phyloP scores from a whole-genome alignment of 1,284 basidiomycete genomes.

The Pseudozyma flocculosa region DNA sequence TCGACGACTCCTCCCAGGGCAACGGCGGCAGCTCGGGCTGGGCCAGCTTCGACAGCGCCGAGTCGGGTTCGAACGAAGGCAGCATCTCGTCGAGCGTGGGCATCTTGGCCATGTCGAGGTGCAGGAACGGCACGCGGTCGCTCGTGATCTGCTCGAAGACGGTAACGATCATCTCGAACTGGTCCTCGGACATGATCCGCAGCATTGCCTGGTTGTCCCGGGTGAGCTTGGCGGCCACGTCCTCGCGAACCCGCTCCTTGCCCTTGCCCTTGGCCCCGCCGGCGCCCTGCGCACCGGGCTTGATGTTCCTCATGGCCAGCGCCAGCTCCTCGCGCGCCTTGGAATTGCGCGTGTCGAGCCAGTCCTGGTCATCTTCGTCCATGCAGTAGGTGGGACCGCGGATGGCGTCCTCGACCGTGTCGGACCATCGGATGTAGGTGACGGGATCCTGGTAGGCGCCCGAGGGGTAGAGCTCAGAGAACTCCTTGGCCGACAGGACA shows the following conservation, averaged over 20 bases:
- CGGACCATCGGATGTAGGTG: constrained; percentile 79
- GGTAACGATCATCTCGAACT: constrained; percentile 94
- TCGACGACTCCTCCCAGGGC: constrained; percentile 30
- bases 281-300: constrained; percentile 55
- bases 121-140: constrained; percentile 83
- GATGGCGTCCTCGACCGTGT: constrained; percentile 81
- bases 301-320: constrained; percentile 72
- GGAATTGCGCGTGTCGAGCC: constrained; percentile 89
- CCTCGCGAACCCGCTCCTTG: constrained; percentile 60
- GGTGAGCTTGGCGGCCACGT: constrained; percentile 61
- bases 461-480: constrained; percentile 45
- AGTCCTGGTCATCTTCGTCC: constrained; percentile 93
- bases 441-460: constrained; percentile 57
- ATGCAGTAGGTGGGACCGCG: constrained; percentile 78
- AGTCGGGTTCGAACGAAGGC: constrained; percentile 44
- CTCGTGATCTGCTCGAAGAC: constrained; percentile 88
- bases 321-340: constrained; percentile 82
- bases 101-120: constrained; percentile 63
- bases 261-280: constrained; percentile 46
- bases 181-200: constrained; percentile 69
- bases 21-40: constrained; percentile 46
- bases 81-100: constrained; percentile 45
- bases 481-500: constrained; percentile 40
- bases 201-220: constrained; percentile 63
- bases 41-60: constrained; percentile 35